A percentile compares a stretch with the other conserved stretches of the same genome.
These are phyloP conservation scores for Backusella australiensis DNA, from an alignment of 192 early-diverging fungal genomes.

Conservation along the genomic window DNA sequence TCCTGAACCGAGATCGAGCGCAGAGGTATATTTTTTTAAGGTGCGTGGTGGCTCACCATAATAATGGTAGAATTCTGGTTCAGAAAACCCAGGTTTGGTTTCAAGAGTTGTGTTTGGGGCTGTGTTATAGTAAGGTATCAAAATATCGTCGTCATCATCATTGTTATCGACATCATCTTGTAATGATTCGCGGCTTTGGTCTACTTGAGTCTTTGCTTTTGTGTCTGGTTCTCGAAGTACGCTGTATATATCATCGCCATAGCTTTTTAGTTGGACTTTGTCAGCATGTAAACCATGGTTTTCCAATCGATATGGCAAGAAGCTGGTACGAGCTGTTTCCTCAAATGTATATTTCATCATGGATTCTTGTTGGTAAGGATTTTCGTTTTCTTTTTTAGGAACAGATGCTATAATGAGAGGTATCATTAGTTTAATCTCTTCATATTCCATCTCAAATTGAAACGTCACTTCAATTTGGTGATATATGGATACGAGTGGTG, in stretches of 20 bases:
- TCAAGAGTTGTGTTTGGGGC: not conserved
- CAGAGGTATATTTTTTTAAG: slow-evolving; percentile 26
- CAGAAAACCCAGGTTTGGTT: not conserved
- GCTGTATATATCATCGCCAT: not conserved
- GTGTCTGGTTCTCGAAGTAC: not conserved
- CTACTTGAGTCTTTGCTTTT: not conserved
- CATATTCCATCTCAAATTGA: slow-evolving; percentile 24
- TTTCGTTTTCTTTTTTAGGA: not conserved
- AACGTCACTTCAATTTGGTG: slow-evolving; percentile 33
- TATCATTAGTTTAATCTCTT: slow-evolving; percentile 27
- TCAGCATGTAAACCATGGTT: not conserved
- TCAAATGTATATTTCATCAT: slow-evolving; percentile 15
- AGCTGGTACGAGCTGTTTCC: not conserved
- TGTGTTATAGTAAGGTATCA: not conserved
- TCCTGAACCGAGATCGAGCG: slow-evolving; percentile 16
- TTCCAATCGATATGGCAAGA: not conserved
- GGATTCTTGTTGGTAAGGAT: not conserved
- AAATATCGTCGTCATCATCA: not conserved
- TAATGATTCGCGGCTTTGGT: not conserved
- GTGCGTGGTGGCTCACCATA: not conserved
- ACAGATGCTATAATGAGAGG: slow-evolving; percentile 29
- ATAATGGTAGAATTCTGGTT: not conserved
- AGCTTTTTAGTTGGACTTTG: not conserved
- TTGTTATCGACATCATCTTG: not conserved
- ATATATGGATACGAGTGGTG: slow-evolving; percentile 29